Base-by-base conservation (phyloP, 2,329 filamentous ascomycete species). In the Ophiognomonia clavigignenti-juglandacearum region DNA sequence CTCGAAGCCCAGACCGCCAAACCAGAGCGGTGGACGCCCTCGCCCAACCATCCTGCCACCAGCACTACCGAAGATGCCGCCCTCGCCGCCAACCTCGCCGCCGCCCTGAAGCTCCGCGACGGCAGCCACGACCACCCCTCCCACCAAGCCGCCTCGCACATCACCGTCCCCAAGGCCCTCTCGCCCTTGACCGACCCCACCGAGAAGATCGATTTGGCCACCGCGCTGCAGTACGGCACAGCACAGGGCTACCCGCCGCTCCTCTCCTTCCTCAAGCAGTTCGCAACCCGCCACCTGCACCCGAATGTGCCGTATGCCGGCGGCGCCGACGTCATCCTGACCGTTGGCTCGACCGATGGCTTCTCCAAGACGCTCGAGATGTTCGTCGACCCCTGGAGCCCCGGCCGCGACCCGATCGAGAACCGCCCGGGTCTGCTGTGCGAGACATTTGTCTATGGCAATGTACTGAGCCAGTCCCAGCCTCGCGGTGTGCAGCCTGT, bases 181-280 rank as follows among this genome's bases (percentile, higher is more conserved):
- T 62, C 69, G 4, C 14, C 19, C 2, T 73, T 78, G 39, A 59
- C 70, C 37, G 78, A 91, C 56, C 72, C 77, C 0, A 57, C 78
- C 24, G 78, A 78, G 59, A 87, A 85, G 68, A 87, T 96, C 57
- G 91, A 96, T 62, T 68, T 96, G 24, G 77, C 80, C 43, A 86
- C 86, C 0, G 89, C 89, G 3, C 73, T 96, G 43, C 91, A 96
- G 67, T 96, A 96, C 70, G 88, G 88, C 51, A 80, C 78, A n/a
- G 83, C 86, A 2, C 76, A 85, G 51, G 91, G 91, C 39, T 92
- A 95, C 57, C 87, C 87, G 1, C 82, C 89, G 0, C 73, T 96
- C 20, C 79, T 82, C 51, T 79, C 79, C 37, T 96, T 91, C 67
- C 67, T 96, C 47, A 82, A 86, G 51, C 79, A 91, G 61, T 95